Evolutionary conservation across 768 basidiomycete species (phyloP).

Genomic region (Mycena capillaripes): DNA sequence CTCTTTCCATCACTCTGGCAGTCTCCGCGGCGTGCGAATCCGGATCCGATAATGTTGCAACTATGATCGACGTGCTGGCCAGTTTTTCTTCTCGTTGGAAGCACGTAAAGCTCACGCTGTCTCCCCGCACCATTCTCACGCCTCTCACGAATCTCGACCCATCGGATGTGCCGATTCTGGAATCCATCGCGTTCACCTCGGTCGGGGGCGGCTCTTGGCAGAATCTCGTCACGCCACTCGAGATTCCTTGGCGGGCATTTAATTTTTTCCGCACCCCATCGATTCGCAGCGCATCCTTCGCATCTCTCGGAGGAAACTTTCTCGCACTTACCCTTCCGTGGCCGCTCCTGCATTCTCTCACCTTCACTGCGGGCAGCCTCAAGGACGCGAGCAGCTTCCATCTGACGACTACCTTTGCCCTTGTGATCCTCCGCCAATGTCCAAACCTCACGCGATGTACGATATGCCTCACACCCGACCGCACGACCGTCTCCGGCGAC

Average conservation of each 20-base stretch:
- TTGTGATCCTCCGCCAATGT: constrained; percentile 15
- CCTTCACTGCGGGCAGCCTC: neutral
- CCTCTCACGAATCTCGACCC: constrained; percentile 20
- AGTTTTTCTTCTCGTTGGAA: constrained; percentile 14
- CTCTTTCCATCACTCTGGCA: constrained; percentile 19
- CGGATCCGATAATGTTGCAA: constrained; percentile 12
- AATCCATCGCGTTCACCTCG: constrained; percentile 14
- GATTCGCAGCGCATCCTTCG: constrained; percentile 8
- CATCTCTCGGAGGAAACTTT: constrained; percentile 21
- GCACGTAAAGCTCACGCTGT: constrained; percentile 12
- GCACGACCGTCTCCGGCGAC: neutral
- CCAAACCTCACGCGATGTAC: neutral
- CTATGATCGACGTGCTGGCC: constrained; percentile 23
- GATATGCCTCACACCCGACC: constrained; percentile 5
- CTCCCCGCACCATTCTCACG: constrained; percentile 25
- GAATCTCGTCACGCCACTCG: constrained; percentile 4
- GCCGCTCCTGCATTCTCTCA: constrained; percentile 1
- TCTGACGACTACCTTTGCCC: neutral
- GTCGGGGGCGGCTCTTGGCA: constrained; percentile 11
- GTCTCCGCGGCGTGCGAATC: constrained; percentile 18
- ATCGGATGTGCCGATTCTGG: constrained; percentile 17
- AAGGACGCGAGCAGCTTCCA: constrained; percentile 14
- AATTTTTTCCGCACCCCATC: constrained; percentile 9
- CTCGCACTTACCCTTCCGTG: constrained; percentile 13
- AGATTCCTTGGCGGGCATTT: constrained; percentile 6